These are phyloP conservation scores for Pneumocystis jirovecii DNA, from an alignment of 1,139 yeast genomes.

Conservation along the genomic window DNA sequence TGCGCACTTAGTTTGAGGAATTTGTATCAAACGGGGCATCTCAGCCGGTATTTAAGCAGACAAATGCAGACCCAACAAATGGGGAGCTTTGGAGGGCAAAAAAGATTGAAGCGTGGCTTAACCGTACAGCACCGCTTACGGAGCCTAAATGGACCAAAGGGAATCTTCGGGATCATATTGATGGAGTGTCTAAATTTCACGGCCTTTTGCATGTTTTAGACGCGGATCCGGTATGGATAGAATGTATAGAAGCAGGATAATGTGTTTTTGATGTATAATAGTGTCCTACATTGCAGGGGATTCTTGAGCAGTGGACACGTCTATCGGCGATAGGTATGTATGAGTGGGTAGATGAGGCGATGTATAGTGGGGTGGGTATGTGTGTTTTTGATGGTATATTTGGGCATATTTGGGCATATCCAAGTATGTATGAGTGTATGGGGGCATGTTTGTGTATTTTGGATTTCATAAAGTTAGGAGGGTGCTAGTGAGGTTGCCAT, in stretches of 20 bases:
- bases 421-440: too few relatives aligned
- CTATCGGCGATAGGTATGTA: not conserved
- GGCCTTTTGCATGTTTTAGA: constrained; percentile 9
- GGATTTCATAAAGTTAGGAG: not conserved
- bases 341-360: too few relatives aligned
- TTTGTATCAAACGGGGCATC: not conserved
- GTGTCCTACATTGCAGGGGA: constrained; percentile 1
- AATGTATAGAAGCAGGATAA: not conserved
- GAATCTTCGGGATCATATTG: constrained; percentile 17
- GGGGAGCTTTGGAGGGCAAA: constrained; percentile 14
- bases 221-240: not conserved
- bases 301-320: constrained; percentile 6
- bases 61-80: constrained; percentile 16
- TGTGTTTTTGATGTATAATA: not conserved
- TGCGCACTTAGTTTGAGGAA: constrained; percentile 5
- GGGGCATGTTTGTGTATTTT: too few relatives aligned
- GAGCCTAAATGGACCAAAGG: constrained; percentile 21
- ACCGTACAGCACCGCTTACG: constrained; percentile 16
- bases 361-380: too few relatives aligned
- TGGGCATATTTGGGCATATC: too few relatives aligned
- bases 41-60: constrained; percentile 10
- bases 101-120: constrained; percentile 17
- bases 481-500: too few relatives aligned
- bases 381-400: too few relatives aligned
- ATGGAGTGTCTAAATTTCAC: constrained; percentile 16